Evolutionary conservation across 495 filamentous ascomycete genomes (phyloP).

Genomic region (Achaetomiella virescens): DNA sequence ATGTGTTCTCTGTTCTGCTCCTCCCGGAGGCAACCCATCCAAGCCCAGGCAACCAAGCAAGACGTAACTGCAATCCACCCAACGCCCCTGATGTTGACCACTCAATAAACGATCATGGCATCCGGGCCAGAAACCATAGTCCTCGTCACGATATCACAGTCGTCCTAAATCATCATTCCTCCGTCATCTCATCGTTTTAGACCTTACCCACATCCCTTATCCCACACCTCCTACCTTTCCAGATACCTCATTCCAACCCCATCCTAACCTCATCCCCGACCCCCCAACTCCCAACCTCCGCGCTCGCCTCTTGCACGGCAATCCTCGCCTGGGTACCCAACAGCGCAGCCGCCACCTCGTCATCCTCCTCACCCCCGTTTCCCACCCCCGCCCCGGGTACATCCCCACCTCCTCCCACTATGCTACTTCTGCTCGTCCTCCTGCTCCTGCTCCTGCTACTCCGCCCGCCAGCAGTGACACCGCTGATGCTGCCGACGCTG

Average conservation of each 20-base stretch:
- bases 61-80: too few species aligned
- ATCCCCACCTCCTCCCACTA: neutral
- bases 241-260: conserved; percentile 27
- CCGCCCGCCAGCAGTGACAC: neutral
- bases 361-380: conserved; percentile 18
- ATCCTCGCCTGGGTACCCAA: conserved; percentile 23
- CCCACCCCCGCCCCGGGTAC: neutral
- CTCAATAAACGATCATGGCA: too few species aligned
- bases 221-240: neutral
- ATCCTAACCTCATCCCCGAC: conserved; percentile 36
- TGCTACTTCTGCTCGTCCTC: conserved; percentile 13
- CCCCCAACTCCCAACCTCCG: conserved; percentile 28
- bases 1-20: too few species aligned
- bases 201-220: neutral
- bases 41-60: too few species aligned
- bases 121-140: too few species aligned
- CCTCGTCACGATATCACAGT: too few species aligned
- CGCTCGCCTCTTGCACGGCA: conserved; percentile 28
- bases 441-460: conserved; percentile 9
- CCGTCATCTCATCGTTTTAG: too few species aligned
- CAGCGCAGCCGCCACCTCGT: conserved; percentile 26
- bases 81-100: too few species aligned
- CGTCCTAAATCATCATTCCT: too few species aligned
- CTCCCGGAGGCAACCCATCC: too few species aligned
- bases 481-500: too few species aligned